phyloP scores from a whole-genome alignment of 345 rosid species.

The Linum trigynum region DNA sequence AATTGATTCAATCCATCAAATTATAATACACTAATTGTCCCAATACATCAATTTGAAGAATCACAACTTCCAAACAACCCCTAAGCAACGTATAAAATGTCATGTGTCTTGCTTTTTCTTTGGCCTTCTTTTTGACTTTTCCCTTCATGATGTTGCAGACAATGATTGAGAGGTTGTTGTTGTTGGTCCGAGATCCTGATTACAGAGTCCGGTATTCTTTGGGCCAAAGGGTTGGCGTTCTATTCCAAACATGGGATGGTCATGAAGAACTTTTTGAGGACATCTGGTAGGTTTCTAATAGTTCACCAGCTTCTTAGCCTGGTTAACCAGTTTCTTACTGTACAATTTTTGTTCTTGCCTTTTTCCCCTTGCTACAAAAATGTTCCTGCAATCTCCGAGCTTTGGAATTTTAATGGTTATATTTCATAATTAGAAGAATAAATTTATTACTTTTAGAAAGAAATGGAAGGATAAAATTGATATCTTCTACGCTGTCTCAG shows the following conservation, averaged over 20 bases:
- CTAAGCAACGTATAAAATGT: too few relatives aligned
- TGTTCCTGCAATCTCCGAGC: not conserved
- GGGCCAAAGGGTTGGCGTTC: slow-evolving; percentile 63
- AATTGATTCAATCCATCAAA: too few relatives aligned
- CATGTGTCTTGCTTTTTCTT: not conserved
- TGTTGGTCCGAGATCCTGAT: slow-evolving; percentile 70
- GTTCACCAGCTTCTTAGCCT: not conserved
- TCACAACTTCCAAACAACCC: too few relatives aligned
- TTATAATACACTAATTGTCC: too few relatives aligned
- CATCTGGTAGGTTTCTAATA: slow-evolving; percentile 53
- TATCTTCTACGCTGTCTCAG: not conserved
- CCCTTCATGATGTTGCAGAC: slow-evolving; percentile 30
- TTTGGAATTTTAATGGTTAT: not conserved
- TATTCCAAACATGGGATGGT: slow-evolving; percentile 97
- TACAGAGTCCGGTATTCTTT: slow-evolving; percentile 72
- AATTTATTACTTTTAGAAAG: not conserved
- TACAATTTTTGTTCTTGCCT: not conserved
- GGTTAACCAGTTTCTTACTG: not conserved
- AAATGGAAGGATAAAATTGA: not conserved
- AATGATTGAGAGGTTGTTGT: slow-evolving; percentile 66
- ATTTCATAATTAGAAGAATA: too few relatives aligned
- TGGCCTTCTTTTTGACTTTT: not conserved
- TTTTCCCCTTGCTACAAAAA: not conserved
- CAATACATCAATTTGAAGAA: too few relatives aligned
- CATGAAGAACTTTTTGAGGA: slow-evolving; percentile 84